Percentiles rank a stretch among this genome's conserved stretches.
Evolutionary conservation across 176 grass and related monocot genomes (phyloP).

Genomic region (Thalia dealbata): DNA sequence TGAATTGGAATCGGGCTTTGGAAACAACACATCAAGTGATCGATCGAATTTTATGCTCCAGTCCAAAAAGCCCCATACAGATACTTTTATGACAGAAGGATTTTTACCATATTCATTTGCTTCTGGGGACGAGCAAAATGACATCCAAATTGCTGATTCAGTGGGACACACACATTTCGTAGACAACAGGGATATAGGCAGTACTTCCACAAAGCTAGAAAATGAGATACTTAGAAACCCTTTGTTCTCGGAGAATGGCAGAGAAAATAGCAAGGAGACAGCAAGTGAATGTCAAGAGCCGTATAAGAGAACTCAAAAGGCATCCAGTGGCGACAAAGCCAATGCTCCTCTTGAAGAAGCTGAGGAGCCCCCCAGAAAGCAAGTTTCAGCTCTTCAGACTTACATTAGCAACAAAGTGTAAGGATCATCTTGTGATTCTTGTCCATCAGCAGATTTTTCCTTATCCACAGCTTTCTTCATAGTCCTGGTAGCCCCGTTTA

Average conservation of each 20-base stretch:
- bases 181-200: background rate
- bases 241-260: background rate
- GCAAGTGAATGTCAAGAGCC: constrained; percentile 12
- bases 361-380: constrained; percentile 1
- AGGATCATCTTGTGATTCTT: constrained; percentile 4
- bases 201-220: constrained; percentile 1
- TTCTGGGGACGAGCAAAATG: background rate
- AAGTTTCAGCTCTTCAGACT: constrained; percentile 6
- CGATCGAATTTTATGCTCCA: background rate
- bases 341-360: constrained; percentile 14
- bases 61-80: background rate
- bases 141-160: background rate
- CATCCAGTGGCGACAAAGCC: constrained; percentile 11
- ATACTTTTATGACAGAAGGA: background rate
- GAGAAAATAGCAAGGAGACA: constrained; percentile 7
- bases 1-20: background rate
- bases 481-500: no score
- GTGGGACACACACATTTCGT: background rate
- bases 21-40: background rate
- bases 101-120: background rate
- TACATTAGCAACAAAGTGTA: constrained; percentile 16
- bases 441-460: background rate
- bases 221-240: background rate
- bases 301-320: constrained; percentile 9
- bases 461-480: background rate